phyloP scores from a whole-genome alignment of 2,329 filamentous ascomycete genomes.

The Venturia effusa region DNA sequence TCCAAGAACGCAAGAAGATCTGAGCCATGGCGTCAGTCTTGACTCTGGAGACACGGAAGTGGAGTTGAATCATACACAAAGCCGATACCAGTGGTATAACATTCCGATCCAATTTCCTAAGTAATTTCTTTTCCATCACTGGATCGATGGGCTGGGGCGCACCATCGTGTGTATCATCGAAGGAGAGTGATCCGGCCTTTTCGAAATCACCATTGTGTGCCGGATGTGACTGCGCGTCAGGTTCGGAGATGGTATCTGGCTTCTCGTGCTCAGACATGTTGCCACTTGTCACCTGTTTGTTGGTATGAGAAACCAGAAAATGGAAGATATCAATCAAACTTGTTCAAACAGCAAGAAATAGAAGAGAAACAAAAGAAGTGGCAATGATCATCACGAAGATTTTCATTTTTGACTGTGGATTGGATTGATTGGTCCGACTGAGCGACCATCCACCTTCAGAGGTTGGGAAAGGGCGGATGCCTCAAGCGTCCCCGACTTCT shows the following conservation, averaged over 20 bases:
- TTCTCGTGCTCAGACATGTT: not conserved
- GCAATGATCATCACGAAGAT: too few relatives aligned
- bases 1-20: slow-evolving; percentile 77
- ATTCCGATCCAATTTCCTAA: slow-evolving; percentile 64
- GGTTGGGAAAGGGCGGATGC: too few relatives aligned
- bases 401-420: too few relatives aligned
- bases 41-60: not conserved
- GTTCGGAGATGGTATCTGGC: not conserved
- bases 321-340: too few relatives aligned
- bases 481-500: too few relatives aligned
- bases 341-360: too few relatives aligned
- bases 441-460: too few relatives aligned
- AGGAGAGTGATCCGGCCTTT: not conserved
- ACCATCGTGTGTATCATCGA: not conserved
- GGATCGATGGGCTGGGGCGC: slow-evolving; percentile 3
- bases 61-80: slow-evolving; percentile 14
- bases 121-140: slow-evolving; percentile 33
- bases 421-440: too few relatives aligned
- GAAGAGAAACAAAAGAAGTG: too few relatives aligned
- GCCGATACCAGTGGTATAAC: slow-evolving; percentile 44
- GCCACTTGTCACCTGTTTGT: not conserved
- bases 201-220: not conserved
- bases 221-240: not conserved
- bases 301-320: not conserved
- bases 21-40: not conserved